Percentiles rank a stretch among this genome's conserved stretches.
These are phyloP conservation scores for Elongisporangium anandrum DNA, from an alignment of 352 stramenopile species.

Conservation along the genomic window DNA sequence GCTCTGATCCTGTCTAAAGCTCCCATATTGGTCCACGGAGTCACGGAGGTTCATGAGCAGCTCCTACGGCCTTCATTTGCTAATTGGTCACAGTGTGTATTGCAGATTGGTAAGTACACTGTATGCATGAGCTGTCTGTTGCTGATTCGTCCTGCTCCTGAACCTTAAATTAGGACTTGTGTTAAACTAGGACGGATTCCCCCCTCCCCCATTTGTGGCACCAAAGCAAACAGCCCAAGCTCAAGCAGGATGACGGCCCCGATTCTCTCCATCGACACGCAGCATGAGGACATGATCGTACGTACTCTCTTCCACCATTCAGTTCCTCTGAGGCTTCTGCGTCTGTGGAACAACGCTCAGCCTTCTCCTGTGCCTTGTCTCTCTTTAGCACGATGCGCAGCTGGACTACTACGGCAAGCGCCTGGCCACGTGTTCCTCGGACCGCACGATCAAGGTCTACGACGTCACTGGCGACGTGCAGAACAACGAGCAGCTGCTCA, in stretches of 20 bases:
- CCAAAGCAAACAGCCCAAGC: slow-evolving; percentile 15
- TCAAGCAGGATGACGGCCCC: slow-evolving; percentile 65
- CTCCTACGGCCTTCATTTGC: no score
- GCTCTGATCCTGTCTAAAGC: no score
- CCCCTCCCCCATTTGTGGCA: slow-evolving; percentile 12
- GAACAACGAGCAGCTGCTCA: slow-evolving; percentile 87
- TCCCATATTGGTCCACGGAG: neutral
- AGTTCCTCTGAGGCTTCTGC: neutral
- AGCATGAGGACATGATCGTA: slow-evolving; percentile 98
- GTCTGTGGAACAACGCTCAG: slow-evolving; percentile 7
- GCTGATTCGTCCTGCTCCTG: slow-evolving; percentile 12
- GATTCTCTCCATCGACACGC: slow-evolving; percentile 92
- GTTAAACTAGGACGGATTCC: slow-evolving; percentile 7
- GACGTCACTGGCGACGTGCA: slow-evolving; percentile 91
- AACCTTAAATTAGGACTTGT: neutral
- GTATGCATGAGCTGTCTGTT: slow-evolving; percentile 27
- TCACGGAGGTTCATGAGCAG: no score
- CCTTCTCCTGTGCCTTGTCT: slow-evolving; percentile 9
- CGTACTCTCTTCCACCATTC: slow-evolving; percentile 2
- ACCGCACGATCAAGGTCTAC: slow-evolving; percentile 97
- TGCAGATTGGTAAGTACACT: no score
- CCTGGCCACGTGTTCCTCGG: slow-evolving; percentile 97
- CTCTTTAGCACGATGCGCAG: slow-evolving; percentile 94
- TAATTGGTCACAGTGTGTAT: neutral
- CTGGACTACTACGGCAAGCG: slow-evolving; percentile 99